Base-by-base conservation (phyloP, 1,284 basidiomycete genomes). In the Ustilago xerochloae region DNA sequence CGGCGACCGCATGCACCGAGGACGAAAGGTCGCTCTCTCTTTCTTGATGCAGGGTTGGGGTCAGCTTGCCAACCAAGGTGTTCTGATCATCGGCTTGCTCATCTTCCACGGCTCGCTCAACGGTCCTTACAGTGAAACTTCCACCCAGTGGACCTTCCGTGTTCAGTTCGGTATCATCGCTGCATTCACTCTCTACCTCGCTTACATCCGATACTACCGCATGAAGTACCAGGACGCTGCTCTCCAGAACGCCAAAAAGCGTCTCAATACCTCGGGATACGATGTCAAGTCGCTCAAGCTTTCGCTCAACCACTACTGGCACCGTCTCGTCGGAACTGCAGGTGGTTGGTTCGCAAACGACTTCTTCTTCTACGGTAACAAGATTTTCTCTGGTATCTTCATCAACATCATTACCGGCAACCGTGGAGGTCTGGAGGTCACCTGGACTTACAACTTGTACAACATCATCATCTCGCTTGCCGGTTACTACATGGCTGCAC, bases 31-130 rank as follows among this genome's bases (percentile, higher is more conserved):
- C 67, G 86, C 87, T 8, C 84, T 88, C 9, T 86, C 87, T 18
- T 88, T 88, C 85, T 79, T 87, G 53, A 87, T 87, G 87, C 87
- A 87, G 76, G 85, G 87, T 46, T 87, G 87, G 87, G 87, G 87
- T 67, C 87, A 87, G 77, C 83, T 88, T 28, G 85, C 87, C 85
- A 88, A 88, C 81, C 87, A 88, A 72, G 86, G 63, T 33, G 59
- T 87, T 36, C 83, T 88, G 33, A 87, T 88, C 78, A 73, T 88
- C 62, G 81, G 86, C 15, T 81, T 88, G 33, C 82, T 88, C 80
- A 86, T 88, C 81, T 88, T 88, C 86, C 81, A 87, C 81, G 83
- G 81, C 22, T 84, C 81, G 24, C 82, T 85, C 60, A 47, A 60
- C 15, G 57, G 61, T 10, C 85, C 86, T 8, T 88, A 86, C 84